Conservation (phyloP, 495 filamentous ascomycete species). For the Aspergillus avenaceus region DNA sequence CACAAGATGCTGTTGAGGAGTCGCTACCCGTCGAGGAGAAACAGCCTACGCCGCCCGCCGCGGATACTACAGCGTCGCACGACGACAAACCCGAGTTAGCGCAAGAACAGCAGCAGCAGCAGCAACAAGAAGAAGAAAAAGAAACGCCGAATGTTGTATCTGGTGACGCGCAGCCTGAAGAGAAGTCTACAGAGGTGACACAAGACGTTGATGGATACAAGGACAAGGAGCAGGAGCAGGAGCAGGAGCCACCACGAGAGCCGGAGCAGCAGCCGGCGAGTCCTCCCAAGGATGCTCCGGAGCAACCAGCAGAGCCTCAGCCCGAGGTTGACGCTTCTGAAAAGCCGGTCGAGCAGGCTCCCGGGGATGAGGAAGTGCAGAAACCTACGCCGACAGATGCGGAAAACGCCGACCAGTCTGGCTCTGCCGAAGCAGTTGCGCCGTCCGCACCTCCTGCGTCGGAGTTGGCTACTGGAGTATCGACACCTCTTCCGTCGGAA, state of each 20-base stretch:
- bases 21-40: slow-evolving; percentile 7
- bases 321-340: slow-evolving; percentile 11
- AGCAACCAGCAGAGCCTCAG: slow-evolving; percentile 1
- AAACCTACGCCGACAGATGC: slow-evolving; percentile 4
- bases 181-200: slow-evolving; percentile 3
- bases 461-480: slow-evolving; percentile 25
- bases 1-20: slow-evolving; percentile 10
- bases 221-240: background rate
- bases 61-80: slow-evolving; percentile 1
- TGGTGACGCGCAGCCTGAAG: slow-evolving; percentile 1
- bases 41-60: slow-evolving; percentile 1
- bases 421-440: slow-evolving; percentile 14
- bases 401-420: slow-evolving; percentile 6
- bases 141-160: background rate
- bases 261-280: background rate
- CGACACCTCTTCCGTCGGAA: slow-evolving; percentile 32
- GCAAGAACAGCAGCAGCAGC: slow-evolving; percentile 7
- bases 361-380: slow-evolving; percentile 10
- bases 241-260: background rate
- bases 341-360: slow-evolving; percentile 23
- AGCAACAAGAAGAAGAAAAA: slow-evolving; percentile 3
- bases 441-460: slow-evolving; percentile 16
- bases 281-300: background rate
- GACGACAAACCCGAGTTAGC: slow-evolving; percentile 10
- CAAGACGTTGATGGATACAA: background rate